Evolutionary conservation across 768 basidiomycete genomes (phyloP).

Genomic region (Clavaria fumosa): DNA sequence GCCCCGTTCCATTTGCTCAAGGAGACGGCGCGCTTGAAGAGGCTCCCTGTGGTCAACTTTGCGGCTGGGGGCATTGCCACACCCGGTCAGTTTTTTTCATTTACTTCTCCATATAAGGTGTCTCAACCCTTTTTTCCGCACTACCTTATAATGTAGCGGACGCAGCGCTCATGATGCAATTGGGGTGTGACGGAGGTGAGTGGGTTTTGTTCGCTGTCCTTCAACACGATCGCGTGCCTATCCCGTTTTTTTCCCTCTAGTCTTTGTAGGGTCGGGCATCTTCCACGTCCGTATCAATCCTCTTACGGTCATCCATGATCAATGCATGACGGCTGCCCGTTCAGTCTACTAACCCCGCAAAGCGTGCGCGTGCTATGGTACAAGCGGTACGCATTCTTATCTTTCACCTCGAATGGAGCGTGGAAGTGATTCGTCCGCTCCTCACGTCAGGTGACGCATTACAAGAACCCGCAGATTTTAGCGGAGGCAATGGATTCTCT

Average conservation of each 20-base stretch:
- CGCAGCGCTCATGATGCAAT: conserved; percentile 97
- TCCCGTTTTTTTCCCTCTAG: conserved; percentile 23
- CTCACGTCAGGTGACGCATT: conserved; percentile 64
- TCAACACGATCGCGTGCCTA: conserved; percentile 5
- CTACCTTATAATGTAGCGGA: conserved; percentile 39
- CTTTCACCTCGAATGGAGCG: conserved; percentile 1
- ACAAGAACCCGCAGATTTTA: conserved; percentile 84
- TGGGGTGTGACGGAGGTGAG: conserved; percentile 91
- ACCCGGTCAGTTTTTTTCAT: conserved; percentile 37
- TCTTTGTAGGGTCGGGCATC: conserved; percentile 96
- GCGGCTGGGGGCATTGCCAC: conserved; percentile 91
- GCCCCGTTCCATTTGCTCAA: conserved; percentile 93
- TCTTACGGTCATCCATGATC: background rate
- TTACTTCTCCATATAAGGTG: background rate
- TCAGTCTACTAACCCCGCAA: conserved; percentile 84
- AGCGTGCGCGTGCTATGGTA: conserved; percentile 89
- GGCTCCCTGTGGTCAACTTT: conserved; percentile 92
- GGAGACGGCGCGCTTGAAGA: conserved; percentile 87
- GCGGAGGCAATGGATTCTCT: conserved; percentile 46
- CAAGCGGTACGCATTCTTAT: conserved; percentile 51
- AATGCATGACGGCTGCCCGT: background rate
- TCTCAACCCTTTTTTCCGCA: conserved; percentile 3
- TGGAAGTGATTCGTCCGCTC: conserved; percentile 8
- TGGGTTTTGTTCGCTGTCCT: conserved; percentile 6
- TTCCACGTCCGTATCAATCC: conserved; percentile 54